Evolutionary conservation across 2,329 filamentous ascomycete species (phyloP).

Genomic region (Claviceps capensis): DNA sequence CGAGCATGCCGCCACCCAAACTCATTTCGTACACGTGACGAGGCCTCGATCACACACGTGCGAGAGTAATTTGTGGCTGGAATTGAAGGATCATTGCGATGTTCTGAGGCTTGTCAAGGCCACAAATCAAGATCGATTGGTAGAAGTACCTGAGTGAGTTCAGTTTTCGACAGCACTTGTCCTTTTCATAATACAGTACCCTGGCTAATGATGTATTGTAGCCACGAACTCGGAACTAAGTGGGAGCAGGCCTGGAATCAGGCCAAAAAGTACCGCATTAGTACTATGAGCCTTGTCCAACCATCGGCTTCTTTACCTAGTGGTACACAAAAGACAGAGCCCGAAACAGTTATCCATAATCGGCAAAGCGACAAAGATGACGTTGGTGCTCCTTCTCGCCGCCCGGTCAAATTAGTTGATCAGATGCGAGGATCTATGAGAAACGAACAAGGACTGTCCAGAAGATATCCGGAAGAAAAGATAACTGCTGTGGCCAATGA

Average conservation of each 20-base stretch:
- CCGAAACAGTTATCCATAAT: background rate
- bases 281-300: background rate
- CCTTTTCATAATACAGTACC: background rate
- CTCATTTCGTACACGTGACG: slow-evolving; percentile 10
- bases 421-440: slow-evolving; percentile 1
- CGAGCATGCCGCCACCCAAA: slow-evolving; percentile 8
- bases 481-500: background rate
- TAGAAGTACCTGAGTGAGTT: background rate
- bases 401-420: background rate
- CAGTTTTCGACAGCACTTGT: background rate
- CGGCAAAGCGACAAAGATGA: background rate
- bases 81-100: slow-evolving; percentile 8
- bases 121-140: background rate
- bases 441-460: background rate
- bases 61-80: slow-evolving; percentile 9
- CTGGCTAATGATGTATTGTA: background rate
- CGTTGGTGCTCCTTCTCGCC: background rate
- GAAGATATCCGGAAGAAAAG: background rate
- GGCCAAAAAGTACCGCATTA: background rate
- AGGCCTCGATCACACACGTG: slow-evolving; percentile 9
- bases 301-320: background rate
- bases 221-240: background rate
- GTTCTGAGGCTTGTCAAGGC: background rate
- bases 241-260: background rate
- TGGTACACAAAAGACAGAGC: background rate